Evolutionary conservation across 2,329 filamentous ascomycete genomes (phyloP).

Genomic region (Aaosphaeria pasadenensis): DNA sequence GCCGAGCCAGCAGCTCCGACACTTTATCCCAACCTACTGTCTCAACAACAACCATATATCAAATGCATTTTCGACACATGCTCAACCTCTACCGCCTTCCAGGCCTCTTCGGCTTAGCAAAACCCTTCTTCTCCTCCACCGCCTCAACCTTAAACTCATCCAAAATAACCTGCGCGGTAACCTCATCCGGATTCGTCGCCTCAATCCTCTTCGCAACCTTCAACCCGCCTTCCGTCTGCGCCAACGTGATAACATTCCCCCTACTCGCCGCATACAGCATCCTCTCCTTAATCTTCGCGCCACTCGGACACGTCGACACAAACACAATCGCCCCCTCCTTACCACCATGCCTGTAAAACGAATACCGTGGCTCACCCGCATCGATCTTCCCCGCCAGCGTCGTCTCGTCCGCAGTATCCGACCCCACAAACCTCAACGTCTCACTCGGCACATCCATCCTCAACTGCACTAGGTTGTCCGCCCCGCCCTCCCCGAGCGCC

Average conservation of each 20-base stretch:
- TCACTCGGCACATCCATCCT: constrained; percentile 72
- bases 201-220: constrained; percentile 67
- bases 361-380: constrained; percentile 68
- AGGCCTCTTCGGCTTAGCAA: constrained; percentile 76
- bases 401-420: constrained; percentile 51
- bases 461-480: constrained; percentile 60
- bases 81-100: constrained; percentile 51
- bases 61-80: no score
- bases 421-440: constrained; percentile 63
- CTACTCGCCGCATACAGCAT: constrained; percentile 76
- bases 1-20: no score
- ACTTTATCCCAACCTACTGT: no score
- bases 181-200: constrained; percentile 63
- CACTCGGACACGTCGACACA: constrained; percentile 76
- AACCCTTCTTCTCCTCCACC: constrained; percentile 65
- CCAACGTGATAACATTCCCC: constrained; percentile 60
- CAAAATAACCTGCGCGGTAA: constrained; percentile 64
- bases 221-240: constrained; percentile 63
- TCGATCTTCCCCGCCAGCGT: constrained; percentile 63
- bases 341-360: constrained; percentile 70
- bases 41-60: no score
- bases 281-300: constrained; percentile 73
- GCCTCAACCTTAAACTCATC: constrained; percentile 69
- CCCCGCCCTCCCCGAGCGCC: constrained; percentile 53
- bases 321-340: constrained; percentile 63